Evolutionary conservation across 2,329 filamentous ascomycete genomes (phyloP).

Genomic region (Aspergillus puulaauensis): DNA sequence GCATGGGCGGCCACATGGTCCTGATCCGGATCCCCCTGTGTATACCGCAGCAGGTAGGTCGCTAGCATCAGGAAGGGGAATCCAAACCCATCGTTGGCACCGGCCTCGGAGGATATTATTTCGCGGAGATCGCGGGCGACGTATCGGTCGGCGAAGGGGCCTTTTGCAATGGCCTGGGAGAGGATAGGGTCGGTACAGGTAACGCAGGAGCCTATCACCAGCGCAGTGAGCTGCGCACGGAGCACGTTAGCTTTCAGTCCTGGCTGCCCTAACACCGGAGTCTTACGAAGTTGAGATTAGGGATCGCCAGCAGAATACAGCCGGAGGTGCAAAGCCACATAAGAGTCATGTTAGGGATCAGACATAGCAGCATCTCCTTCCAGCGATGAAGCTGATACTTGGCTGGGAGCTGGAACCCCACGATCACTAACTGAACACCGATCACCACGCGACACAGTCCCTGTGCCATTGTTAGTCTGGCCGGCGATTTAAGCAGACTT

Average conservation of each 20-base stretch:
- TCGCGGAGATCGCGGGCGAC: constrained; percentile 58
- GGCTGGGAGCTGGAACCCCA: constrained; percentile 61
- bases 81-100: constrained; percentile 62
- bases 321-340: constrained; percentile 61
- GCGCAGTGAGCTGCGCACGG: constrained; percentile 43
- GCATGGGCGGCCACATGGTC: constrained; percentile 22
- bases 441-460: constrained; percentile 59
- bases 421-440: constrained; percentile 62
- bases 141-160: constrained; percentile 62
- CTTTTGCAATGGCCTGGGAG: constrained; percentile 63
- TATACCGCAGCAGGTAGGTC: constrained; percentile 57
- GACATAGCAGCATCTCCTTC: constrained; percentile 55
- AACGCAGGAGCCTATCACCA: constrained; percentile 62
- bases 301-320: constrained; percentile 56
- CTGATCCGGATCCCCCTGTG: constrained; percentile 24
- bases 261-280: no score
- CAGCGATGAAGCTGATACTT: constrained; percentile 52
- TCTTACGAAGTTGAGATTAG: constrained; percentile 50
- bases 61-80: constrained; percentile 63
- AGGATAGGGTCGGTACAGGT: constrained; percentile 63
- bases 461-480: constrained; percentile 18
- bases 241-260: no score
- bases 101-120: constrained; percentile 62
- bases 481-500: neutral
- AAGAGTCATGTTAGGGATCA: constrained; percentile 61